Base-by-base conservation (phyloP, 2,329 filamentous ascomycete genomes). In the Calonectria henricotiae region DNA sequence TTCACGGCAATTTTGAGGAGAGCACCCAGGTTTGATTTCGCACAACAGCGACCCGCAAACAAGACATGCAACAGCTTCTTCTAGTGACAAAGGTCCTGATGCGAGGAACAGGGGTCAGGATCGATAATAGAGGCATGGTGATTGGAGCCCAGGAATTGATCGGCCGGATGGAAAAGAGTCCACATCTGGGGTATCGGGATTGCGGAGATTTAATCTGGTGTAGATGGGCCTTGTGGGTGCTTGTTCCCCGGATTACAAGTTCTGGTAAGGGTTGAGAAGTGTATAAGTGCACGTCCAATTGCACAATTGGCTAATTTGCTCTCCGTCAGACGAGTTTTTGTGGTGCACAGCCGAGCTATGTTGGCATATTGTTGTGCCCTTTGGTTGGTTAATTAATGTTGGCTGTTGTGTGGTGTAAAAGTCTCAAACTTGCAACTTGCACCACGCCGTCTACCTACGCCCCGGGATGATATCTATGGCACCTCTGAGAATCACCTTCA, bases 111-210 rank as follows among this genome's bases (percentile, higher is more conserved):
- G 49, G 51, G 51, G 11, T 37, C 23, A 8, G 39, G 20, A 27
- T 58, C 17, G 25, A 58, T 4, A 39, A 58, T 39, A 17, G 51
- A 39, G n/a, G 12, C 5, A 25, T 23, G 37, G 4, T 58, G 51
- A 39, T 58, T 58, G 51, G 51, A 39, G 51, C 35, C 51, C 20
- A 58, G 35, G 23, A 37, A 37, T 58, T 58, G 51, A 58, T 30
- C 23, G 37, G 51, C 39, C 51, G 25, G 37, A 11, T 23, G 32
- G 51, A 30, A 27, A 58, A 17, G 51, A 58, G 51, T 17, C 11
- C 11, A 20, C 35, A 15, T 23, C 5, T 25, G 35, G 23, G 51
- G 35, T 37, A 27, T 37, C 37, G 51, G 35, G 51, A 30, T 2
- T 23, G 20, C 51, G 51, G 51, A 58, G 32, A 30, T 25, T 39